Evolutionary conservation across 108 stramenopile genomes (phyloP), one percentile per base, ranked within the genome.

Genomic region (Skeletonema tropicum): DNA sequence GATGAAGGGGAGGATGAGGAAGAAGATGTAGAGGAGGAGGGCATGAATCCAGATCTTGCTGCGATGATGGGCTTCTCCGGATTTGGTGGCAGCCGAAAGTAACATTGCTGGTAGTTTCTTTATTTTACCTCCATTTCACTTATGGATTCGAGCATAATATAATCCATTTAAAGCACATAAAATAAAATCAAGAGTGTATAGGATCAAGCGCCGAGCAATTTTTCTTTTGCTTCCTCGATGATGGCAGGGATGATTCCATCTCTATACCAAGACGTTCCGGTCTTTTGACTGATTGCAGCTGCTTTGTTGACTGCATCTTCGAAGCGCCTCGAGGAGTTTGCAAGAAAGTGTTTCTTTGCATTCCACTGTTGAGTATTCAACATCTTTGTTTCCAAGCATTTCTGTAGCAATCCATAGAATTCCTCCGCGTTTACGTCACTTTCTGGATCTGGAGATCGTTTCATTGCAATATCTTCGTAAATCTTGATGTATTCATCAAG

Each of bases 11-110:
- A 83, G 2, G 81, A 82, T 38, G 89, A 85, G 2, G 81, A 82
- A 42, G 89, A 85, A 25, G 84, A 85, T 57, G 89, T 90, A 57
- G 94, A 88, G 38, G 87, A 88, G 13, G 91, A 85, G 33, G 90
- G 64, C 6, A 75, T 91, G 36, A 89, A 95, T 77, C 92, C 93
- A n/a, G 90, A 82, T 36, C 78, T 98, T 58, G 93, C 92, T 57
- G 94, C 94, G 5, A 90, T 97, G 91, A 98, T 98, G 97, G 97
- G 97, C 21, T 97, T 98, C 66, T 89, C 91, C 23, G 88, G 92
- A 11, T 98, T 98, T 83, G 90, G 92, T 25, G 84, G 88, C 31
- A 64, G 85, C 33, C 42, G 39, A 52, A 78, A 78, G 57, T 66
- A 46, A 66, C 2, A 19, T 23, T 55, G n/a, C n/a, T 19, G 48